Conservation (phyloP, 2,329 filamentous ascomycete species). For the Tolypocladium cylindrosporum region DNA sequence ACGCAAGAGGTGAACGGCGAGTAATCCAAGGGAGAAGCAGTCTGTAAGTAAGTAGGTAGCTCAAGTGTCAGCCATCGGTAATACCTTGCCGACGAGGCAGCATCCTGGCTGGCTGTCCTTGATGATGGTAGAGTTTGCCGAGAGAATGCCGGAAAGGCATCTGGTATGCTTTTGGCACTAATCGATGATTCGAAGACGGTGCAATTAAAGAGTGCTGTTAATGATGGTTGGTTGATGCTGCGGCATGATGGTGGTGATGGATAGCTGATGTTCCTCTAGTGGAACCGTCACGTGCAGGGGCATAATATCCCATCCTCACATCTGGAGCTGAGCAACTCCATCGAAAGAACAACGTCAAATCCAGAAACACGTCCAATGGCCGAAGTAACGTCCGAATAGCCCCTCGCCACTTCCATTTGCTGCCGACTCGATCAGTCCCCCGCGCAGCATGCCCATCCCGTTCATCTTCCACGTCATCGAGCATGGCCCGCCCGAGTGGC, state of each 20-base stretch:
- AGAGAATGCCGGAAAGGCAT: too few species aligned
- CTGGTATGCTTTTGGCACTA: too few species aligned
- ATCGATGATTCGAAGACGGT: not conserved
- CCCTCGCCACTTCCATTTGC: not conserved
- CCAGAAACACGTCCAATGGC: not conserved
- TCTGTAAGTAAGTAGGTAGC: not conserved
- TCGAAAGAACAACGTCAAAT: not conserved
- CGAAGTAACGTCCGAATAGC: not conserved
- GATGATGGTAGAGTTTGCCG: not conserved
- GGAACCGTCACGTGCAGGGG: not conserved
- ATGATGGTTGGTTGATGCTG: too few species aligned
- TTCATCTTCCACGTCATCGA: slow-evolving; percentile 35
- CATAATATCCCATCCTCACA: not conserved
- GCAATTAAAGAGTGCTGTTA: too few species aligned
- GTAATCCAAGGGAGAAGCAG: not conserved
- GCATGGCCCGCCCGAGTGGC: slow-evolving; percentile 39
- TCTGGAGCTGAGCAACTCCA: not conserved
- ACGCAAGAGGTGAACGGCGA: not conserved
- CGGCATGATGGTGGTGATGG: too few species aligned
- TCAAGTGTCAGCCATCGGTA: not conserved
- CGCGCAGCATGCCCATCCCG: slow-evolving; percentile 38
- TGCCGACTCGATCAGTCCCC: not conserved
- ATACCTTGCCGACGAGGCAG: not conserved
- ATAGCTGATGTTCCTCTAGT: too few species aligned
- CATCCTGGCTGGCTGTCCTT: not conserved